phyloP scores from a whole-genome alignment of 2,329 filamentous ascomycete genomes.

The Aspergillus latus region DNA sequence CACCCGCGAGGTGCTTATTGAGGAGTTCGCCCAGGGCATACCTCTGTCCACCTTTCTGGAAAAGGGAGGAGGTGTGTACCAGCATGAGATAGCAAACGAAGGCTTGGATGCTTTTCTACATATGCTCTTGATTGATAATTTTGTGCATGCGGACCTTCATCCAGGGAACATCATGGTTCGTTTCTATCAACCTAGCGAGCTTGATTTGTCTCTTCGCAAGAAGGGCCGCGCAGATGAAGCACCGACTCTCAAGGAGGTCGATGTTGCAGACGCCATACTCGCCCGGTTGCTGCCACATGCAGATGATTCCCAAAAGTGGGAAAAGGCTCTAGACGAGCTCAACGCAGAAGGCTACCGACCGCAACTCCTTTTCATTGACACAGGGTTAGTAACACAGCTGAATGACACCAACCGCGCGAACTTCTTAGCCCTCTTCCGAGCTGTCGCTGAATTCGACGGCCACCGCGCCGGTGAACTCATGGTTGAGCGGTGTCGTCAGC shows the following conservation, averaged over 20 bases:
- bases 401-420: slow-evolving; percentile 83
- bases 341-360: slow-evolving; percentile 87
- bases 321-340: slow-evolving; percentile 69
- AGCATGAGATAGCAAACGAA: slow-evolving; percentile 91
- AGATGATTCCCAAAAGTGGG: slow-evolving; percentile 69
- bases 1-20: slow-evolving; percentile 85
- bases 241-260: slow-evolving; percentile 55
- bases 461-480: slow-evolving; percentile 94
- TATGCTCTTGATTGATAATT: slow-evolving; percentile 97
- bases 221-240: slow-evolving; percentile 44
- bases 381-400: slow-evolving; percentile 89
- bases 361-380: slow-evolving; percentile 96
- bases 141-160: slow-evolving; percentile 93
- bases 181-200: slow-evolving; percentile 81
- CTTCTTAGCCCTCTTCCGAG: slow-evolving; percentile 93
- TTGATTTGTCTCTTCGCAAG: slow-evolving; percentile 60
- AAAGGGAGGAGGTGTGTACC: slow-evolving; percentile 87
- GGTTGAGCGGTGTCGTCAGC: slow-evolving; percentile 92
- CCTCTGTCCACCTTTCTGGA: slow-evolving; percentile 87
- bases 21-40: slow-evolving; percentile 94
- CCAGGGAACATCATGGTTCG: slow-evolving; percentile 99
- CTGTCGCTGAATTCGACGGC: slow-evolving; percentile 93
- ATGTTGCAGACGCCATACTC: slow-evolving; percentile 86
- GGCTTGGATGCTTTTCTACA: slow-evolving; percentile 93
- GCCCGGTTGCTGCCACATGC: slow-evolving; percentile 73